Evolutionary conservation across 2,329 filamentous ascomycete species (phyloP), one percentile per base, ranked within the genome.

Genomic region (Pochonia chlamydosporia): DNA sequence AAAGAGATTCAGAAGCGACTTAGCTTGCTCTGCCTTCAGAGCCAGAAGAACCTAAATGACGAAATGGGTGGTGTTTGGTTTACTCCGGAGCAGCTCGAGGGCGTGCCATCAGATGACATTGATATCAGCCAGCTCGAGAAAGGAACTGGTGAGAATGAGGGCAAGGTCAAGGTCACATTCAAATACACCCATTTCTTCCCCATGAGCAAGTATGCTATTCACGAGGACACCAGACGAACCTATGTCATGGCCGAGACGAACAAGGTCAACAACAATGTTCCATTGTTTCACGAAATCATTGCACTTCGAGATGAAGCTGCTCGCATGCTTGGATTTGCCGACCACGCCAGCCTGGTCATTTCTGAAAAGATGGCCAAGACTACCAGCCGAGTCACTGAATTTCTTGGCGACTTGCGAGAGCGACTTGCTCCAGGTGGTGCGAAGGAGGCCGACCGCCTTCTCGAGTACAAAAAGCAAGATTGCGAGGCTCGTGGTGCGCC

Each of bases 331-430:
- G 87, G 87, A 11, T 93, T 90, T 64, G 75, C 80, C 5, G 82
- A 89, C 60, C 86, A 92, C 61, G 88, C 88, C 16, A 78, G 82
- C 41, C 84, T 90, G 64, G 73, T 79, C 40, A 84, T 93, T 33
- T 86, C 90, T 59, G 82, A 88, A 58, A 92, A 90, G 76, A 93
- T 93, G 88, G 87, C 87, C 40, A 90, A 91, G 73, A 82, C 76
- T 1, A 77, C 85, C 2, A 75, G 81, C 59, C 85, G 79, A 0
- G 87, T 93, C 10, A 77, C 85, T 53, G 76, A 81, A 44, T 92
- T 93, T 64, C 69, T 93, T 7, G 75, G 72, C 5, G 86, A 91
- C 60, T 71, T 93, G 50, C 79, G 83, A 49, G 72, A 68, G 23
- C 81, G 84, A 44, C 73, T 93, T 25, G 73, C 78, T 0, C 78